phyloP scores from a whole-genome alignment of 2,329 filamentous ascomycete species.

The Aspergillus oerlinghausenensis region DNA sequence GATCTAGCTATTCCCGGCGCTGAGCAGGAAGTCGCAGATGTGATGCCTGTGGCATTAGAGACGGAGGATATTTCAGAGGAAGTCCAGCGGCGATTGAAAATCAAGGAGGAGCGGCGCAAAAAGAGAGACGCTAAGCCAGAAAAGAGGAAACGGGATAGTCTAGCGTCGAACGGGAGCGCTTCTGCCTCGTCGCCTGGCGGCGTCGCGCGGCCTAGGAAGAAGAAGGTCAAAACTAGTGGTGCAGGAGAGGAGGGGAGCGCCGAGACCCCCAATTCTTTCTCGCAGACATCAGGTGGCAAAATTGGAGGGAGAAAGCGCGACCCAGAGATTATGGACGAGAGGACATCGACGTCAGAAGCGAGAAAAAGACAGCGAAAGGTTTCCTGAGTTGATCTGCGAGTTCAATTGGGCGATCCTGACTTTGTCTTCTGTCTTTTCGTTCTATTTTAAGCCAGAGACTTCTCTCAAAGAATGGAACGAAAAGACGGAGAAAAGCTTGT shows the following conservation, averaged over 20 bases:
- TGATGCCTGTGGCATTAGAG: conserved; percentile 25
- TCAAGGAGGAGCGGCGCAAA: conserved; percentile 38
- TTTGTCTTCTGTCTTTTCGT: background rate
- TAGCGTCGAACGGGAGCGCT: conserved; percentile 23
- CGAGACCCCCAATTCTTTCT: background rate
- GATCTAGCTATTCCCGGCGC: conserved; percentile 14
- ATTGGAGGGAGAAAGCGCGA: background rate
- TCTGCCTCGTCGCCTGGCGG: conserved; percentile 10
- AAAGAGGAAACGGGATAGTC: conserved; percentile 39
- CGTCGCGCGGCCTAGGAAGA: conserved; percentile 17
- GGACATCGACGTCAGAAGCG: background rate
- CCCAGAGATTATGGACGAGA: background rate
- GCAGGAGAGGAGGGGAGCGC: conserved; percentile 1
- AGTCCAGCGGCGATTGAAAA: conserved; percentile 41
- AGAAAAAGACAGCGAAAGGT: background rate
- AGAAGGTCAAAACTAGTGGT: conserved; percentile 14
- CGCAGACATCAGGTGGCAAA: background rate
- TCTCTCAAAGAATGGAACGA: background rate
- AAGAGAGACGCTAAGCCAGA: conserved; percentile 28
- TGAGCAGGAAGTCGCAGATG: conserved; percentile 22
- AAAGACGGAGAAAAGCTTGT: background rate
- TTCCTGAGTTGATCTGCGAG: background rate
- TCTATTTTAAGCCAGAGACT: background rate
- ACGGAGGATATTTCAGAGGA: conserved; percentile 44
- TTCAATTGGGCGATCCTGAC: background rate